Base-by-base conservation (phyloP, 2,329 filamentous ascomycete species). In the Sarocladium oryzae region DNA sequence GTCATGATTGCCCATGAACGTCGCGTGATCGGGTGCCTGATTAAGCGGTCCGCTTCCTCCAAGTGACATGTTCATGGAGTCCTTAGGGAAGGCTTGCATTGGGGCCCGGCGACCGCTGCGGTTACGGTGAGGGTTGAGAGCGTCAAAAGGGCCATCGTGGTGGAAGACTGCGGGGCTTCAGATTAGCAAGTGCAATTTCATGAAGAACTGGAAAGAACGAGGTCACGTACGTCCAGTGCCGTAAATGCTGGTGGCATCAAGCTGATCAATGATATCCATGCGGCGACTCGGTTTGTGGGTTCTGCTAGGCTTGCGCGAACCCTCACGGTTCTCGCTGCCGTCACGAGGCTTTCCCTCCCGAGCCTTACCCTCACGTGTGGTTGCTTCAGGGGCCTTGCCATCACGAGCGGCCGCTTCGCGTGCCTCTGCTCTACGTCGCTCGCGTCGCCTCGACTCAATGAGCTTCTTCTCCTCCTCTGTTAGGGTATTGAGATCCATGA, bases 101-200 rank as follows among this genome's bases (percentile, higher is more conserved):
- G 93, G 93, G 51, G 87, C 84, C 54, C 85, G 82, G 61, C 86
- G 84, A 60, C 85, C 88, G 63, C 88, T 87, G 53, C 88, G 84
- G 68, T 97, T 99, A 57, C 93, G 88, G 66, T 95, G 88, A 4
- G 93, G 90, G 67, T 96, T 95, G 66, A 93, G 88, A 18, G 93
- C 93, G 68, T 99, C 93, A 61, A 96, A 99, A 4, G 93, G 93
- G 1, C 93, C 93, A 62, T 97, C 93, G 63, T 99, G 93, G 62
- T 99, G 93, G 70, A 97, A 96, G 58, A 96, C 90, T 95, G 61
- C 35, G n/a, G n/a, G 10, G 33, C 8, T 18, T 9, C 5, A 9
- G 33, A 36, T 8, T 38, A 51, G 28, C n/a, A 26, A n/a, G 45
- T 16, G 23, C 4, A 4, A n/a, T 30, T 30, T 30, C 28, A 13